Evolutionary conservation across 805 yeast species (phyloP).

Genomic region (Debaryomyces maramus): DNA sequence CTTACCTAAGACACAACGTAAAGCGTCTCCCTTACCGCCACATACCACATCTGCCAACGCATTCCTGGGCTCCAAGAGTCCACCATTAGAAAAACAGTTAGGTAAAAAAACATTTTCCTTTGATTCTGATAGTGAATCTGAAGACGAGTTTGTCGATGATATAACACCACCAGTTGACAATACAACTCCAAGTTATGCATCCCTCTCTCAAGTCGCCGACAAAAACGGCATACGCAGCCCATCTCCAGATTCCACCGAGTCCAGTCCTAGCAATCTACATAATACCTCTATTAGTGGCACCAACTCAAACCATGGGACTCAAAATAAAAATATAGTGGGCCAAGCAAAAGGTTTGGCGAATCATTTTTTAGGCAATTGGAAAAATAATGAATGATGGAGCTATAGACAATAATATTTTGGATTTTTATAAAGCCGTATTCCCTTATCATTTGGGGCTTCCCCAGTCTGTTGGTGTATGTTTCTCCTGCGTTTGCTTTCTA

Average conservation of each 20-base stretch:
- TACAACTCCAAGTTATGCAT: constrained; percentile 37
- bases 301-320: constrained; percentile 4
- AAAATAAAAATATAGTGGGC: constrained; percentile 23
- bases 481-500: too few relatives aligned
- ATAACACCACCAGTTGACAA: neutral
- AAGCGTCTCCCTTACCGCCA: constrained; percentile 44
- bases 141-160: constrained; percentile 29
- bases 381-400: constrained; percentile 13
- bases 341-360: constrained; percentile 40
- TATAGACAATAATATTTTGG: constrained; percentile 6
- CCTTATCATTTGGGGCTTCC: too few relatives aligned
- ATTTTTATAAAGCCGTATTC: too few relatives aligned
- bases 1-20: constrained; percentile 24
- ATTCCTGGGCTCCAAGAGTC: constrained; percentile 33
- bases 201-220: constrained; percentile 54
- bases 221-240: constrained; percentile 35
- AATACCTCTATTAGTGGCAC: constrained; percentile 11
- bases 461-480: too few relatives aligned
- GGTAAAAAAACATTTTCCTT: constrained; percentile 31
- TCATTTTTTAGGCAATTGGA: constrained; percentile 31
- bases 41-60: constrained; percentile 44
- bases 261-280: constrained; percentile 8
- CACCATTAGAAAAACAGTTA: constrained; percentile 14
- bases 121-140: constrained; percentile 37
- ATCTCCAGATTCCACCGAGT: constrained; percentile 19